Conservation (phyloP, 2,329 filamentous ascomycete genomes). For the Aspergillus ruber region DNA sequence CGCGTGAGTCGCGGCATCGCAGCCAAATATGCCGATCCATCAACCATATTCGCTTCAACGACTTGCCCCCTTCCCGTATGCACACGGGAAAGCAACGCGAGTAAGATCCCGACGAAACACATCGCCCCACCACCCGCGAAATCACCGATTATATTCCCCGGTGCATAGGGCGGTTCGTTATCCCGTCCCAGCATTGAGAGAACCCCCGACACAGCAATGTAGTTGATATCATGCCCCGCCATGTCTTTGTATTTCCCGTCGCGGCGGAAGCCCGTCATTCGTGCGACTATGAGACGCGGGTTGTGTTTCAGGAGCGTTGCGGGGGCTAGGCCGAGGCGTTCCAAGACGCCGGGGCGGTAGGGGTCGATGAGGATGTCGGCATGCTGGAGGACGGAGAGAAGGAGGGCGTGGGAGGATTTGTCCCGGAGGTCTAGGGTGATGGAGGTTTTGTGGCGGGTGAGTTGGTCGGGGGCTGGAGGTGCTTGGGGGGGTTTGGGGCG, state of each 20-base stretch:
- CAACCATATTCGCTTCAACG: slow-evolving; percentile 95
- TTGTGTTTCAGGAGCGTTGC: slow-evolving; percentile 61
- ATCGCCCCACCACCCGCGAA: slow-evolving; percentile 84
- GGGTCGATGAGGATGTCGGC: slow-evolving; percentile 86
- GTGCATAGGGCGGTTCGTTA: slow-evolving; percentile 66
- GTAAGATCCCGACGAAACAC: slow-evolving; percentile 72
- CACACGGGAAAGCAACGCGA: slow-evolving; percentile 66
- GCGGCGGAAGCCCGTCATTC: slow-evolving; percentile 84
- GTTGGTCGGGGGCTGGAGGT: slow-evolving; percentile 52
- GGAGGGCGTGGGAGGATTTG: slow-evolving; percentile 54
- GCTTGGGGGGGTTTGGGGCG: slow-evolving; percentile 45
- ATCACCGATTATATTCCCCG: slow-evolving; percentile 78
- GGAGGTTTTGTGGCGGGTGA: slow-evolving; percentile 75
- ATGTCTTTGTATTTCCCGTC: slow-evolving; percentile 80
- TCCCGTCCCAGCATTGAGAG: slow-evolving; percentile 67
- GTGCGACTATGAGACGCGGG: slow-evolving; percentile 69
- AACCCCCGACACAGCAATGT: slow-evolving; percentile 80
- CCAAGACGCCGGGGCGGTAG: slow-evolving; percentile 83
- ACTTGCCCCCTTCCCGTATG: slow-evolving; percentile 69
- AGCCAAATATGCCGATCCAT: slow-evolving; percentile 72
- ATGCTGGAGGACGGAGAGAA: slow-evolving; percentile 57
- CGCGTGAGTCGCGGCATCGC: slow-evolving; percentile 66
- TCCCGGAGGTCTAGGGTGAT: slow-evolving; percentile 75
- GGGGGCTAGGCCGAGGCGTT: slow-evolving; percentile 73
- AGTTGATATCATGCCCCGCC: slow-evolving; percentile 96